Evolutionary conservation across 805 yeast genomes (phyloP).

Genomic region (Wickerhamiella musiphila): DNA sequence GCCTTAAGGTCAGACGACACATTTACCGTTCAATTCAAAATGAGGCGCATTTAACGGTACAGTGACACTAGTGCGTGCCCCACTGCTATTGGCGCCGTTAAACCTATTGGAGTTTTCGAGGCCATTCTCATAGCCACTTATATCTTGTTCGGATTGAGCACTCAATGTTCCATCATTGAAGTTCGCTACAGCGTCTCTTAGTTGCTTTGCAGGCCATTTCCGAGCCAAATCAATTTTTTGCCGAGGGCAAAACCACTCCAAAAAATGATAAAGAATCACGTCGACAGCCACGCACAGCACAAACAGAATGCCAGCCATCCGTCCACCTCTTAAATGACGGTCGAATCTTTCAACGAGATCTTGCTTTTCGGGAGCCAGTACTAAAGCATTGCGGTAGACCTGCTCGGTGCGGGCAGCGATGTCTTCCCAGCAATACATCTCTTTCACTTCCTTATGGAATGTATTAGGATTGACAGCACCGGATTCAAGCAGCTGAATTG

Average conservation of each 20-base stretch:
- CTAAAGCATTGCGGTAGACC: constrained; percentile 37
- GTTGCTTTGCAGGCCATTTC: constrained; percentile 43
- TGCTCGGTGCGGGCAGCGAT: constrained; percentile 73
- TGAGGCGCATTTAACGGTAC: too few species aligned
- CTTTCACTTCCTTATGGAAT: constrained; percentile 61
- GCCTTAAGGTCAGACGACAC: too few species aligned
- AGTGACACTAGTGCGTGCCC: too few species aligned
- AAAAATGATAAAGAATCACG: constrained; percentile 38
- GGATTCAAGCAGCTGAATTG: constrained; percentile 41
- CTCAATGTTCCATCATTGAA: background rate
- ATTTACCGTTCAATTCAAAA: too few species aligned
- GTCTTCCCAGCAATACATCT: constrained; percentile 84
- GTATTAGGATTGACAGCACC: constrained; percentile 47
- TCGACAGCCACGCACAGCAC: constrained; percentile 71
- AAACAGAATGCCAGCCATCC: constrained; percentile 72
- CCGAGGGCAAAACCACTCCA: constrained; percentile 59
- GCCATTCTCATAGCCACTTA: too few species aligned
- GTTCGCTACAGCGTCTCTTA: background rate
- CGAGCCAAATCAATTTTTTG: constrained; percentile 51
- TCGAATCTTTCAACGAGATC: constrained; percentile 42
- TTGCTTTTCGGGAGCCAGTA: constrained; percentile 25
- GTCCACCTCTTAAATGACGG: constrained; percentile 45
- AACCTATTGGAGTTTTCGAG: too few species aligned
- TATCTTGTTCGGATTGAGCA: too few species aligned
- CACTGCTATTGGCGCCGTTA: too few species aligned